Base-by-base conservation (phyloP, 202 grass and related monocot species). In the Zoysia matrella region DNA sequence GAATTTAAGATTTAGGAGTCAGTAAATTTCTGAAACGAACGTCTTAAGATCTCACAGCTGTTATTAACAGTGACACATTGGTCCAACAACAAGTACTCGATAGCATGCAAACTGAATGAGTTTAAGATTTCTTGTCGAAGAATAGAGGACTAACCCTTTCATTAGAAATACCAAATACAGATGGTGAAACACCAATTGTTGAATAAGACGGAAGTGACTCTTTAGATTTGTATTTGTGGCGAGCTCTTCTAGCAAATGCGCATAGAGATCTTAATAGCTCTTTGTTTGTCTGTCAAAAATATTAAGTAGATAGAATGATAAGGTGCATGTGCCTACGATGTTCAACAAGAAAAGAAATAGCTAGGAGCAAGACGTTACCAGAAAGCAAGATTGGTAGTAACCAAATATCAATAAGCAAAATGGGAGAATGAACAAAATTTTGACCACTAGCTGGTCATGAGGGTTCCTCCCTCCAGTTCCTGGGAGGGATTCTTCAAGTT, bases 401-500 rank as follows among this genome's bases (percentile, higher is more conserved):
- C 89, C 88, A 79, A 92, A 80, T 65, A 91, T 63, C 72, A 98
- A 51, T 60, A 95, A 14, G 71, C 73, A 90, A 72, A 91, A 75
- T 15, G 95, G 95, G 85, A 95, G 63, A 83, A 89, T 80, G 82
- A 91, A 95, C 72, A 98, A 75, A 75, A 93, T 66, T 45, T 87
- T 87, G 70, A 93, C 87, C 65, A 90, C 53, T n/a, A 85, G 56
- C 58, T 95, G 92, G 51, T 95, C 90, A 69, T 70, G 84, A 86
- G 82, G 87, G 64, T 83, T 93, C 80, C 73, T 95, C 39, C 95
- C 95, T 42, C 90, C 86, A 84, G 92, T 93, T 68, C 92, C 90
- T 0, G 95, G 95, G 60, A 95, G 86, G 82, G 95, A 93, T 58
- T 90, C 95, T 83, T 91, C 82, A 77, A 98, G 85, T 60, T 74